phyloP scores from a whole-genome alignment of 306 rosid species.

The Castanea mollissima region DNA sequence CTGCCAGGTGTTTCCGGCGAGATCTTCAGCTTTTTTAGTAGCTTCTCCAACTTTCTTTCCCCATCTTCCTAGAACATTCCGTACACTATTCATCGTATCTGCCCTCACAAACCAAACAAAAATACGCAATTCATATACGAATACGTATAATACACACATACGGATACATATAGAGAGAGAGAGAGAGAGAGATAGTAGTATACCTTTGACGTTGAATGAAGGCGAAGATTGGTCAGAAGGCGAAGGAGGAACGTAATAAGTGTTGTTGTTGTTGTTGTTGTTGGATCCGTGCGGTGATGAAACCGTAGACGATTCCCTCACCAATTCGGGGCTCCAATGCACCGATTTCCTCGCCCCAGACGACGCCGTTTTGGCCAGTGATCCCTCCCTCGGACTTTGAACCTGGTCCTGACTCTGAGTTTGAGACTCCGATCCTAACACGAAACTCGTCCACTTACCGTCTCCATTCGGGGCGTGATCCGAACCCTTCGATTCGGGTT shows the following conservation, averaged over 20 bases:
- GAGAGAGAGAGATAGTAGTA: constrained; percentile 2
- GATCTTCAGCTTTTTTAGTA: constrained; percentile 74
- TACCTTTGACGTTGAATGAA: constrained; percentile 55
- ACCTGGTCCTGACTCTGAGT: constrained; percentile 12
- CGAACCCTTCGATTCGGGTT: constrained; percentile 17
- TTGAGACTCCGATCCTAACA: constrained; percentile 37
- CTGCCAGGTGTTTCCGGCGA: constrained; percentile 97
- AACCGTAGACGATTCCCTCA: constrained; percentile 52
- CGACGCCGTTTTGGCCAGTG: constrained; percentile 12
- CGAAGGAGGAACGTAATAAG: constrained; percentile 19
- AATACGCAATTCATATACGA: neutral
- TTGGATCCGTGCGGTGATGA: constrained; percentile 43
- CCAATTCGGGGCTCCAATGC: constrained; percentile 81
- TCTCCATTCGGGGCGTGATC: constrained; percentile 30
- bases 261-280: constrained; percentile 7
- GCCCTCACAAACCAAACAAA: constrained; percentile 14
- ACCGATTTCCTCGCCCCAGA: constrained; percentile 65
- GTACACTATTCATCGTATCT: constrained; percentile 68
- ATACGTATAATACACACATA: neutral
- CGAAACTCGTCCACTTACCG: constrained; percentile 23
- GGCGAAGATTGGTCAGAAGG: constrained; percentile 25
- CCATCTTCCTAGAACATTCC: constrained; percentile 80
- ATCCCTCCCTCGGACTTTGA: constrained; percentile 16
- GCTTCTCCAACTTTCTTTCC: constrained; percentile 71
- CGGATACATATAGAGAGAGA: neutral